These are phyloP conservation scores for Tremella fuciformis DNA, from an alignment of 768 basidiomycete species.

Conservation along the genomic window DNA sequence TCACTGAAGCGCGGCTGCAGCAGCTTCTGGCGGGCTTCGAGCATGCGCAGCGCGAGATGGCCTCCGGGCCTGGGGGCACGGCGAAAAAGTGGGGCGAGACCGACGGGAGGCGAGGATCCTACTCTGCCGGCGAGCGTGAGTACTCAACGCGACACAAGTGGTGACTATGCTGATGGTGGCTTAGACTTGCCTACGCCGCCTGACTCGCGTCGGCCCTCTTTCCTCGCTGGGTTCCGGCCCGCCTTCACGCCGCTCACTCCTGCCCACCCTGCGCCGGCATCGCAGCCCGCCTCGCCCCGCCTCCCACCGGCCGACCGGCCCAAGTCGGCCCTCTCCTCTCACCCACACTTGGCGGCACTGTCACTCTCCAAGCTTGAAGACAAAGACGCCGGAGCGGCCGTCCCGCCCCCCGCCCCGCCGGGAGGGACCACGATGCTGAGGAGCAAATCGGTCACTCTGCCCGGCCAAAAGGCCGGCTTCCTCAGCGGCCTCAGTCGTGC, in stretches of 20 bases:
- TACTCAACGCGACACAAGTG: no score
- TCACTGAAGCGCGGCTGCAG: conserved; percentile 1
- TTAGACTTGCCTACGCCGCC: conserved; percentile 1
- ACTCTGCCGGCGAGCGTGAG: conserved; percentile 3
- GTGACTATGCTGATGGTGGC: neutral
- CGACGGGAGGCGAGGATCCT: neutral
- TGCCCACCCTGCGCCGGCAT: neutral
- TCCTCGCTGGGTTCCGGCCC: neutral
- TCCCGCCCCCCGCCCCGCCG: neutral
- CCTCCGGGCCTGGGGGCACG: neutral
- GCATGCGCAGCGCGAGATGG: neutral
- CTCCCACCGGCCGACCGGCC: neutral
- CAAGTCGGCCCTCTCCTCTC: neutral
- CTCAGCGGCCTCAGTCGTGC: neutral
- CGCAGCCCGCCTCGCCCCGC: neutral
- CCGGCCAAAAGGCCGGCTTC: conserved; percentile 1
- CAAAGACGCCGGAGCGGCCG: neutral
- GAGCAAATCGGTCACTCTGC: conserved; percentile 2
- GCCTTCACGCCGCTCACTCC: conserved; percentile 2
- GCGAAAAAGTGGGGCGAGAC: neutral
- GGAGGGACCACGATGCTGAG: neutral
- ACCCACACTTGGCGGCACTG: neutral
- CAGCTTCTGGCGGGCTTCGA: conserved; percentile 1
- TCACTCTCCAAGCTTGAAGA: neutral
- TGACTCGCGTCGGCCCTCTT: neutral